Base-by-base conservation (phyloP, 2,329 filamentous ascomycete species). In the Claviceps sorghi region DNA sequence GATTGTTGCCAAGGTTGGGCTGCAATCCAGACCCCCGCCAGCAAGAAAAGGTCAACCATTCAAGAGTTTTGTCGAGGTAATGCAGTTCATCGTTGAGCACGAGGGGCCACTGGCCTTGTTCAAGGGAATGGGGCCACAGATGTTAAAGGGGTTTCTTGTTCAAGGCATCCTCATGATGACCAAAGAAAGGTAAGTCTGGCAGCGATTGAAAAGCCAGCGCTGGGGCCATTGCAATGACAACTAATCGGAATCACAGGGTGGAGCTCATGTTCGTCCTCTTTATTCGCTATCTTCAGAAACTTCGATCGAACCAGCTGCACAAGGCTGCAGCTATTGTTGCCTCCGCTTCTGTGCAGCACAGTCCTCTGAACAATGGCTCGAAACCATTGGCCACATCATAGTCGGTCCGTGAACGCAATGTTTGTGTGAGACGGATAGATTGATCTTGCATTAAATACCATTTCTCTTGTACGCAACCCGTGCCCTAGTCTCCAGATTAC, bases 161-260 rank as follows among this genome's bases (percentile, higher is more conserved):
- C 93, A 98, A 65, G 93, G 93, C 49, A 81, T 98, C 52, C 74
- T 98, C 41, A 98, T 98, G 93, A 98, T 96, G 89, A 93, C 89
- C 48, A 98, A 98, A 72, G 93, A 98, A 71, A 80, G 89, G 86
- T 89, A 75, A 59, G 75, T 62, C 8, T 3, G 22, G 11, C 26
- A 13, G 11, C 13, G 7, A 48, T 1, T 36, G 3, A 11, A 15
- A 43, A n/a, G 19, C 32, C 46, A 8, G 5, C 15, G 13, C 36
- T 47, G 26, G 17, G 6, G 30, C 4, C 38, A 4, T 7, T n/a
- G 43, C 21, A 36, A 29, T 42, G 54, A 60, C 61, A 53, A 64
- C 50, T 54, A 32, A 49, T 42, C 9, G 8, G 6, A 34, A 22
- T 11, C 9, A 43, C 54, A 88, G 87, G 59, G 87, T 97, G 69